Evolutionary conservation across 202 grass and related monocot species (phyloP).

Genomic region (Cymbopogon flexuosus): DNA sequence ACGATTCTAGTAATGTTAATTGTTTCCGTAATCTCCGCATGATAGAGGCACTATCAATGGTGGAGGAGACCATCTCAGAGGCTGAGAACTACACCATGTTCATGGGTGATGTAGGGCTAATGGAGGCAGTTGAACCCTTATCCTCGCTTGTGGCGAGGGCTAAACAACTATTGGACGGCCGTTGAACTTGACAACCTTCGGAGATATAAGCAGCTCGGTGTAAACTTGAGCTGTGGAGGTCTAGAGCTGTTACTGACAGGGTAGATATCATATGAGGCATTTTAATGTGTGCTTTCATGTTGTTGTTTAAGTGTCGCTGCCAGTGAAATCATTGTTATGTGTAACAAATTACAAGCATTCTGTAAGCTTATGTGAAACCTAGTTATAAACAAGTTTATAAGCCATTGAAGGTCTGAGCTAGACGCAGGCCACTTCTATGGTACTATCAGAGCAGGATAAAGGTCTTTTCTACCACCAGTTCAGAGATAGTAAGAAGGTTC

Average conservation of each 20-base stretch:
- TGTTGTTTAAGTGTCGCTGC: no score
- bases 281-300: neutral
- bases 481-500: no score
- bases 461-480: no score
- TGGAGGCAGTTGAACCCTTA: neutral
- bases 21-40: neutral
- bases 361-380: no score
- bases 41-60: neutral
- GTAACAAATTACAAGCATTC: no score
- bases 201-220: neutral
- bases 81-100: neutral
- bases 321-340: no score
- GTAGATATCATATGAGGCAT: no score
- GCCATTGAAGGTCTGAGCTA: no score
- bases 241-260: no score
- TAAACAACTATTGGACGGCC: slow-evolving; percentile 4
- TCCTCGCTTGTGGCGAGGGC: slow-evolving; percentile 17
- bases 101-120: neutral
- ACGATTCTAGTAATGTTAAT: neutral
- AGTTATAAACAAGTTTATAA: no score
- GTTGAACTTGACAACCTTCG: neutral
- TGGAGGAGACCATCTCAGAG: neutral
- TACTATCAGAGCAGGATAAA: no score
- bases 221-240: neutral
- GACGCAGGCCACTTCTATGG: no score